Conservation (phyloP, 2,329 filamentous ascomycete species). For the Bipolaris victoriae region DNA sequence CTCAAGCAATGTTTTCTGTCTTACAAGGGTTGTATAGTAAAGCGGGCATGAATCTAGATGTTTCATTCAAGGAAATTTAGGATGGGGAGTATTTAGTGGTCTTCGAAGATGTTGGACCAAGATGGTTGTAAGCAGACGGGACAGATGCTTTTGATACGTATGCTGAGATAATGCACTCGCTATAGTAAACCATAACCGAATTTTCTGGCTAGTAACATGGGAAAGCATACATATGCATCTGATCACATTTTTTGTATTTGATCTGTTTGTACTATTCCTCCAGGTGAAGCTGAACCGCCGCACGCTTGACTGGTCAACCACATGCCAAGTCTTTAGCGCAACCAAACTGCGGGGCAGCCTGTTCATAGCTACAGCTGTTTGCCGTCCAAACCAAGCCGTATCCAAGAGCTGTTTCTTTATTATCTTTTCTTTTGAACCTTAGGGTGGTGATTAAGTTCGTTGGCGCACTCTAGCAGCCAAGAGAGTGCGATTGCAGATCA, state of each 20-base stretch:
- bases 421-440: background rate
- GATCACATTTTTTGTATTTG: background rate
- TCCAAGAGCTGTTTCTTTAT: background rate
- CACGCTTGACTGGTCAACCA: background rate
- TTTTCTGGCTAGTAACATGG: background rate
- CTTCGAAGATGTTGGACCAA: slow-evolving; percentile 2
- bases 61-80: background rate
- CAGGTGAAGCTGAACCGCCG: background rate
- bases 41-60: slow-evolving; percentile 1
- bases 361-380: background rate
- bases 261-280: background rate
- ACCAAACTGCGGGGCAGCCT: background rate
- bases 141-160: slow-evolving; percentile 5
- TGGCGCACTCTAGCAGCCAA: background rate
- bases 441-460: background rate
- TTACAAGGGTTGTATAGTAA: background rate
- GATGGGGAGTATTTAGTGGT: background rate
- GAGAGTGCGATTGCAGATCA: background rate
- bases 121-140: slow-evolving; percentile 11
- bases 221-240: background rate
- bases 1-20: background rate
- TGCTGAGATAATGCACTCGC: background rate
- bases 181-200: too few species aligned
- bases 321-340: background rate
- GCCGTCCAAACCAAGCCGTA: background rate